Base-by-base conservation (phyloP, 1,139 yeast genomes). In the Magnusiomyces ingens region DNA sequence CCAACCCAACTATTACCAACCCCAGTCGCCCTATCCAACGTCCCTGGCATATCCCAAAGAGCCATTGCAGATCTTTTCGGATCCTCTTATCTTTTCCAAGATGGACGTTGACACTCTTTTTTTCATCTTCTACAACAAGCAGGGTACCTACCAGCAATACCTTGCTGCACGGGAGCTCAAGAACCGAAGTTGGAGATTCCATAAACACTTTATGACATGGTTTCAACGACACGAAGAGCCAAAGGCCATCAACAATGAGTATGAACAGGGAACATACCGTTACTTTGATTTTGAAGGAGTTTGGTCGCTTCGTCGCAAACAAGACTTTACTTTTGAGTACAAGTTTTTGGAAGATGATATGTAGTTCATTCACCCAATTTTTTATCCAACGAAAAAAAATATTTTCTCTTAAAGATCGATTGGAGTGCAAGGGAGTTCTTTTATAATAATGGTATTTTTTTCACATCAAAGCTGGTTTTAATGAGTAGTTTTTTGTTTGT, bases 1-100 rank as follows among this genome's bases (percentile, higher is more conserved):
- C 60, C 97, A 98, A 32, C 47, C 51, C 22, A 77, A 84, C 58
- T 81, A 80, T 59, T 91, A 91, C 67, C 80, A 77, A 58, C 95
- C 96, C n/a, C 75, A 77, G 47, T 81, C 82, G 60, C 95, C 95
- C 50, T 95, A 86, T 66, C 96, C 97, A 15, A 88, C 96, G 3
- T 88, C 94, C 48, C 80, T 88, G 21, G 89, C 85, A 69, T 93
- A 90, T 71, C 99, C 99, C 2, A 93, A 84, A 66, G 96, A 89
- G 61, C 96, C 96, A 47, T 72, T 76, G 51, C 65, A 71, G 13
- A 62, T 67, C 19, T 63, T 75, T 44, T 74, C 70, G 48, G 72
- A 71, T 50, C 70, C 74, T 13, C 62, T 62, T 19, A 64, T 88
- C 44, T 78, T 89, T 73, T 75, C 78, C 38, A 88, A 85, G 63